Conservation (phyloP, 257 asterid genomes). For the Solanum virginianum region DNA sequence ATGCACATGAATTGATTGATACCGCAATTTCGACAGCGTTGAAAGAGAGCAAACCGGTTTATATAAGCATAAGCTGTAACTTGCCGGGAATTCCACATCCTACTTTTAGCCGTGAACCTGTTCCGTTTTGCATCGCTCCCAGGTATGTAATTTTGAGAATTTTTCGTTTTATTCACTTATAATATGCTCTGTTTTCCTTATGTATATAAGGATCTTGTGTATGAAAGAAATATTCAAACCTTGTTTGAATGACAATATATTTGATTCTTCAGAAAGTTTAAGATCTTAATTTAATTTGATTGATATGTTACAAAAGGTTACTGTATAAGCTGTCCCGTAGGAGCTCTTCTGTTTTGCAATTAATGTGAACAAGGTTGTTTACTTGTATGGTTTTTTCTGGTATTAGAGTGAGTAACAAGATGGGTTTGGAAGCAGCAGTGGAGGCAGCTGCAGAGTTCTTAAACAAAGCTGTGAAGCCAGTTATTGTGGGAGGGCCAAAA, state of each 20-base stretch:
- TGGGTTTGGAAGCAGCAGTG: conserved; percentile 9
- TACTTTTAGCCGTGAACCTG: conserved; percentile 55
- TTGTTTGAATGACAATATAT: not conserved
- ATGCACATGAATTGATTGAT: conserved; percentile 58
- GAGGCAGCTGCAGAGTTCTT: conserved; percentile 14
- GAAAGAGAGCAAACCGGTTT: conserved; percentile 59
- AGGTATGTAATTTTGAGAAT: conserved; percentile 13
- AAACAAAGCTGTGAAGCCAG: conserved; percentile 18
- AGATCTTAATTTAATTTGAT: not conserved
- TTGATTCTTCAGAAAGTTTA: not conserved
- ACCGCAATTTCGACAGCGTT: conserved; percentile 50
- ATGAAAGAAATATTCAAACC: not conserved
- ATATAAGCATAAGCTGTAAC: conserved; percentile 53
- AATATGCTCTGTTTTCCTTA: not conserved
- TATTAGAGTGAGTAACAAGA: conserved; percentile 15
- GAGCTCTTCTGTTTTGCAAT: not conserved
- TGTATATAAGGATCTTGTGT: not conserved
- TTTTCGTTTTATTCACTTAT: not conserved
- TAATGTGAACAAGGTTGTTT: not conserved
- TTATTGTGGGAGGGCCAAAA: conserved; percentile 21
- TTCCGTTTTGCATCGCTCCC: conserved; percentile 40
- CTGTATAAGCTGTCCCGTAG: not conserved
- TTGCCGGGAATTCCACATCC: conserved; percentile 49
- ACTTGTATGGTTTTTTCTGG: conserved; percentile 6
- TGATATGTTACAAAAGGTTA: not conserved